Base-by-base conservation (phyloP, 176 grass and related monocot species). In the Triticum urartu region DNA sequence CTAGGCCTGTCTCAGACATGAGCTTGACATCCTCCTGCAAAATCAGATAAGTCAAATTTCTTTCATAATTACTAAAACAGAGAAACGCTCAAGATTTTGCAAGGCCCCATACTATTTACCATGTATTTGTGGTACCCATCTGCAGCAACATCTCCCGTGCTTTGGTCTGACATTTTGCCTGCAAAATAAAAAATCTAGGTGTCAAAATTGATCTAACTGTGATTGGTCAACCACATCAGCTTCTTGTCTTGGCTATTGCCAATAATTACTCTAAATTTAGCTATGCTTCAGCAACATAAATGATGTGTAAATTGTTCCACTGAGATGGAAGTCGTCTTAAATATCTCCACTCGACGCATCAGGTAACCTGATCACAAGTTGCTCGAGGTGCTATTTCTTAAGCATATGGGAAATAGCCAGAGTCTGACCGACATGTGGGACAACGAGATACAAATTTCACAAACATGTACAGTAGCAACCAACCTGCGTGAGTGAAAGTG, bases 81-180 rank as follows among this genome's bases (percentile, higher is more conserved):
- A 72, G 70, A 48, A 28, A 17, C 18, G 42, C 6, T 48, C 2
- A 48, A 26, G 3, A 62, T 63, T 79, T 63, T 25, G 6, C 33
- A 40, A 9, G 6, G 6, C 0, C 21, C 8, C 42, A 3, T 52
- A 24, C 18, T 68, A 1, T 64, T 17, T 87, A 89, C 89, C 92
- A 87, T 89, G 60, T 94, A 94, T 67, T 89, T 91, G 71, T 91
- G 89, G 84, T 94, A 94, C 35, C 89, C 92, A 70, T 94, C 89
- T 22, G 84, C 3, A 15, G 87, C 81, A 34, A 89, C 72, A 30
- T 89, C 87, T 64, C 77, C 84, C 2, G 64, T 87, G 77, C 87
- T 89, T 45, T 89, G 85, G 42, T 94, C 89, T 11, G 28, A 3
- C 84, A 91, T 89, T 75, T 30, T 60, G 1, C 89, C 92, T 94